Conservation (phyloP, 768 basidiomycete genomes). For the Porphyrellus cyaneotinctus region DNA sequence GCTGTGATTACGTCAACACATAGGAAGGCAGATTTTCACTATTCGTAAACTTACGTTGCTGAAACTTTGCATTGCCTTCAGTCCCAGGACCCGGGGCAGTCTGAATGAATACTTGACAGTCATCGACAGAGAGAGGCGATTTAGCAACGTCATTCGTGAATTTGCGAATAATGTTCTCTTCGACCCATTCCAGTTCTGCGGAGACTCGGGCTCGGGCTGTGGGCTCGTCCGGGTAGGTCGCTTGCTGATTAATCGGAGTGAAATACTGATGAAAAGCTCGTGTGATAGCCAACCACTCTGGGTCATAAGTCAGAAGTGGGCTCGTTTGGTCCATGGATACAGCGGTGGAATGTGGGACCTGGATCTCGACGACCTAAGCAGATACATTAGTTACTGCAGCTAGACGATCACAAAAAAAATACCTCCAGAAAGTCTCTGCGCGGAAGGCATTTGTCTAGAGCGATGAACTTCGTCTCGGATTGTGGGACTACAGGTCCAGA, state of each 20-base stretch:
- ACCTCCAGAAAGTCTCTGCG: constrained; percentile 80
- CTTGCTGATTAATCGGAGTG: constrained; percentile 47
- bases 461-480: constrained; percentile 71
- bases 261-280: constrained; percentile 83
- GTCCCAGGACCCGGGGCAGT: constrained; percentile 57
- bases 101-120: constrained; percentile 61
- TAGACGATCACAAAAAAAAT: constrained; percentile 3
- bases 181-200: constrained; percentile 65
- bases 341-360: constrained; percentile 19
- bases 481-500: constrained; percentile 25
- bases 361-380: constrained; percentile 68
- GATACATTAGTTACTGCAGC: neutral
- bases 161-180: constrained; percentile 43
- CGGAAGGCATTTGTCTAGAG: constrained; percentile 85
- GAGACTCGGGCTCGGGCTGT: constrained; percentile 51
- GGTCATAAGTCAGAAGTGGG: constrained; percentile 65
- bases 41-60: constrained; percentile 33
- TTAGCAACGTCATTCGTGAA: neutral
- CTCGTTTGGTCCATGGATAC: constrained; percentile 4
- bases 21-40: neutral
- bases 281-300: constrained; percentile 91
- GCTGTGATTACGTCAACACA: constrained; percentile 40
- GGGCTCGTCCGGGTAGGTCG: constrained; percentile 54
- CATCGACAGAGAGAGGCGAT: constrained; percentile 36
- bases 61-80: constrained; percentile 38